Conservation (phyloP, 2,329 filamentous ascomycete genomes). For the Pestalotiopsis sp. region DNA sequence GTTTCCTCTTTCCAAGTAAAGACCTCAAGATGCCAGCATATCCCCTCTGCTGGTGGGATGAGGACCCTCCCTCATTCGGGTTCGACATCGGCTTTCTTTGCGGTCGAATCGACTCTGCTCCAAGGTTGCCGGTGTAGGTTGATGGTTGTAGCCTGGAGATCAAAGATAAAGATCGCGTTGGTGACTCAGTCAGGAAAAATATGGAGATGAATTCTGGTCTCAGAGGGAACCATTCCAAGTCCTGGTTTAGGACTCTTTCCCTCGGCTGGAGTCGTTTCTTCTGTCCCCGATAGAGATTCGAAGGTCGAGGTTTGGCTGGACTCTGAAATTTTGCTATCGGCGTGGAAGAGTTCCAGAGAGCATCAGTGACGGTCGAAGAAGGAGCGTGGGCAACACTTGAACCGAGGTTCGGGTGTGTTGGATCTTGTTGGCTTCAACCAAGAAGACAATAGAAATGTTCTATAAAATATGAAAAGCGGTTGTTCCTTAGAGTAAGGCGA, state of each 20-base stretch:
- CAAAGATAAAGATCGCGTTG: too few relatives aligned
- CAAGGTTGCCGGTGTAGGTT: background rate
- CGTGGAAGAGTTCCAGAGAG: background rate
- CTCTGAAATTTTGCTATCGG: too few relatives aligned
- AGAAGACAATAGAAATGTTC: background rate
- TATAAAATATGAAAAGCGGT: background rate
- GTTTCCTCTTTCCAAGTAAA: slow-evolving; percentile 15
- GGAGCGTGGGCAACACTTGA: background rate
- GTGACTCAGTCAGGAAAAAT: too few relatives aligned
- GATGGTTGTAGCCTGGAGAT: background rate
- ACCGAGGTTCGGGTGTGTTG: background rate
- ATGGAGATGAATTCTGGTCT: too few relatives aligned
- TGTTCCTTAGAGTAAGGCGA: background rate
- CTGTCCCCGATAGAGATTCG: too few relatives aligned
- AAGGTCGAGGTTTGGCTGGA: too few relatives aligned
- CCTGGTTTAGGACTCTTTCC: too few relatives aligned
- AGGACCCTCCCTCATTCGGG: background rate
- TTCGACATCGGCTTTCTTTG: background rate
- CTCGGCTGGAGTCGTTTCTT: too few relatives aligned
- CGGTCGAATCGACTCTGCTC: background rate
- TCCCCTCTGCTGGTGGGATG: slow-evolving; percentile 7
- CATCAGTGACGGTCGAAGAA: background rate
- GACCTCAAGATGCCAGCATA: slow-evolving; percentile 15
- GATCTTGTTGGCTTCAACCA: background rate
- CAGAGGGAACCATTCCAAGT: too few relatives aligned